Conservation (phyloP, 148 eudicot genomes). For the Rhododendron griersonianum region DNA sequence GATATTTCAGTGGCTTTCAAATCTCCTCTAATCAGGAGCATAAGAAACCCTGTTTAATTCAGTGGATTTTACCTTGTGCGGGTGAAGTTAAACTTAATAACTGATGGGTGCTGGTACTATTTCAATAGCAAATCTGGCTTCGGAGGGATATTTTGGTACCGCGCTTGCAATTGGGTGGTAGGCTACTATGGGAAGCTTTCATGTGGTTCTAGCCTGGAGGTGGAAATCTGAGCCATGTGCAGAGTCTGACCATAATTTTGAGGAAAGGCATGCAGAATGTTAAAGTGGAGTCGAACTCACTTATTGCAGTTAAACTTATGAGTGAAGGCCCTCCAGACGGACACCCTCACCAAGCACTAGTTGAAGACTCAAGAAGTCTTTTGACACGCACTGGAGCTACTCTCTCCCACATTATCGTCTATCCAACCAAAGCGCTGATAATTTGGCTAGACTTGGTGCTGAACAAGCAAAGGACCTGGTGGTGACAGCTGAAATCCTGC, state of each 20-base stretch:
- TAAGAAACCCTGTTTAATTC: not conserved
- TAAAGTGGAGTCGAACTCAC: too few species aligned
- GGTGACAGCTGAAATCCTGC: too few species aligned
- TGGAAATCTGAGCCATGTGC: too few species aligned
- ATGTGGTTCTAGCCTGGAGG: too few species aligned
- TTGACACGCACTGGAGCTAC: not conserved
- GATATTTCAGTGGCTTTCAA: not conserved
- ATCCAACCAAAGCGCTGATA: too few species aligned
- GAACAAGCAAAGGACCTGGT: not conserved
- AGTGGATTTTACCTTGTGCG: not conserved
- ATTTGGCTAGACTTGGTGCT: not conserved
- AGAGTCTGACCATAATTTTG: not conserved
- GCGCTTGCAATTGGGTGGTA: not conserved
- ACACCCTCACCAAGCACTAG: too few species aligned
- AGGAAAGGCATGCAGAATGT: not conserved
- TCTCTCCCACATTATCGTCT: not conserved
- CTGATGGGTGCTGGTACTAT: not conserved
- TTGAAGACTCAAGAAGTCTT: too few species aligned
- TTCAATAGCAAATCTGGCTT: not conserved
- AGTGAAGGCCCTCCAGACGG: too few species aligned
- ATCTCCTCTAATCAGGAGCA: not conserved
- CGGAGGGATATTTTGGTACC: not conserved
- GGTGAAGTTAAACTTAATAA: not conserved
- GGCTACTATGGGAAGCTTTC: too few species aligned
- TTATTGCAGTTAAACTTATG: too few species aligned